Conservation (phyloP, 2,329 filamentous ascomycete species). For the Verticillium nubilum region DNA sequence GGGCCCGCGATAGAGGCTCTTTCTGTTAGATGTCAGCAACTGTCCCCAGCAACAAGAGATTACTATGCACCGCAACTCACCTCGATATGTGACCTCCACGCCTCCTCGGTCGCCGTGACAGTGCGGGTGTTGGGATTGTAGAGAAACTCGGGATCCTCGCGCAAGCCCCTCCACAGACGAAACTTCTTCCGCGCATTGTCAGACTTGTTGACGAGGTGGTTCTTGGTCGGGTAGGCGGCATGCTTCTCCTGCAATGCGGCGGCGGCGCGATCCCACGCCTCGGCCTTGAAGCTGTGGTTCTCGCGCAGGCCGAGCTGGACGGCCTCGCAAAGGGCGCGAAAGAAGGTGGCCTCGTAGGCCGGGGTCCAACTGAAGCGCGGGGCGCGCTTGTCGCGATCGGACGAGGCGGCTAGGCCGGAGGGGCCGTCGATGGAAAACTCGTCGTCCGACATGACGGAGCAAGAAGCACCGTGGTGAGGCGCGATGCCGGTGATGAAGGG, state of each 20-base stretch:
- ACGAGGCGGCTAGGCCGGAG: constrained; percentile 6
- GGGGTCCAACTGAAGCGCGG: constrained; percentile 57
- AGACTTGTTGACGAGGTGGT: constrained; percentile 58
- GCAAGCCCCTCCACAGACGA: constrained; percentile 53
- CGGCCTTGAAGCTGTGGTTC: constrained; percentile 56
- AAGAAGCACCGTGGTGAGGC: not conserved
- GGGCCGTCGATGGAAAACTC: constrained; percentile 17
- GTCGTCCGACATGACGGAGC: constrained; percentile 34
- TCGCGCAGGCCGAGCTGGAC: constrained; percentile 51
- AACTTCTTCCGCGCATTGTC: constrained; percentile 60
- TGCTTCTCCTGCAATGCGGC: constrained; percentile 49
- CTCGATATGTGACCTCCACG: constrained; percentile 52
- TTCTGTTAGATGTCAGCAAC: constrained; percentile 32
- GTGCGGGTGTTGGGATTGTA: constrained; percentile 46
- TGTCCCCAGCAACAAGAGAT: not conserved
- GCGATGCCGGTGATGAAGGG: constrained; percentile 9
- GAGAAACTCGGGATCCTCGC: constrained; percentile 51
- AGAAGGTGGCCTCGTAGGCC: constrained; percentile 55
- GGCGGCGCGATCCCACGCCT: constrained; percentile 55
- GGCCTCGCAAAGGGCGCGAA: constrained; percentile 54
- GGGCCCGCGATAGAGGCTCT: constrained; percentile 51
- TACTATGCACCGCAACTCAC: constrained; percentile 26
- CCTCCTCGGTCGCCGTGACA: constrained; percentile 51
- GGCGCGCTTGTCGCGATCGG: constrained; percentile 23
- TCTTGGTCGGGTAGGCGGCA: constrained; percentile 52